These are phyloP conservation scores for Penicillium sp. DNA, from an alignment of 2,329 filamentous ascomycete species.

Conservation along the genomic window DNA sequence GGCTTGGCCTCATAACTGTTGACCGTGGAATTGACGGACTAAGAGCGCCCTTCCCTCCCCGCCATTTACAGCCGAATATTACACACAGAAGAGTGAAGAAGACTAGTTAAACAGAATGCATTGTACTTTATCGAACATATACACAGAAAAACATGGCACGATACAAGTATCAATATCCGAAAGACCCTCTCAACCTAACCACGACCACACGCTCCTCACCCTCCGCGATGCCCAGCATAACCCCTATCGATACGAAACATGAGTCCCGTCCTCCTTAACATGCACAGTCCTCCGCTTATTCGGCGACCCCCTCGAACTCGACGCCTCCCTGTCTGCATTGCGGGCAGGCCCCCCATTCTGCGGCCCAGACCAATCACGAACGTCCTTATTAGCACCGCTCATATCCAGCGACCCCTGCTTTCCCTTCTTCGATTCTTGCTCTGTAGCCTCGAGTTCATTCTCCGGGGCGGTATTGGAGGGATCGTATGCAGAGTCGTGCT, in stretches of 20 bases:
- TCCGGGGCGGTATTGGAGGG: conserved; percentile 64
- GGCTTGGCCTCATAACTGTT: too few species aligned
- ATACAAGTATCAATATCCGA: too few species aligned
- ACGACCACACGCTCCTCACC: not conserved
- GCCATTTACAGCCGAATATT: too few species aligned
- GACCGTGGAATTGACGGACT: too few species aligned
- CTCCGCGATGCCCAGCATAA: not conserved
- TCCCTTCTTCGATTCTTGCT: conserved; percentile 39
- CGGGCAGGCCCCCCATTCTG: conserved; percentile 44
- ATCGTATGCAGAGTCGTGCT: conserved; percentile 63
- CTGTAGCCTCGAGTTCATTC: conserved; percentile 39
- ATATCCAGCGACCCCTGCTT: conserved; percentile 49
- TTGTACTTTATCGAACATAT: not conserved
- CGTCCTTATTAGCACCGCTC: conserved; percentile 56
- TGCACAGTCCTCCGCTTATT: conserved; percentile 32
- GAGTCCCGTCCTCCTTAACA: conserved; percentile 24
- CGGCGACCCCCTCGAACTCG: conserved; percentile 37
- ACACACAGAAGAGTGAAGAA: too few species aligned
- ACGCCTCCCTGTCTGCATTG: conserved; percentile 33
- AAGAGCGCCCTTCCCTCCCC: too few species aligned
- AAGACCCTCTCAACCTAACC: not conserved
- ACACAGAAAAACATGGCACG: not conserved
- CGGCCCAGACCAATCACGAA: conserved; percentile 48
- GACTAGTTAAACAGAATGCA: not conserved
- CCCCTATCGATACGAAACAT: conserved; percentile 18